These are phyloP conservation scores for Epichloe hybrida DNA, from an alignment of 2,329 filamentous ascomycete species.

Conservation along the genomic window DNA sequence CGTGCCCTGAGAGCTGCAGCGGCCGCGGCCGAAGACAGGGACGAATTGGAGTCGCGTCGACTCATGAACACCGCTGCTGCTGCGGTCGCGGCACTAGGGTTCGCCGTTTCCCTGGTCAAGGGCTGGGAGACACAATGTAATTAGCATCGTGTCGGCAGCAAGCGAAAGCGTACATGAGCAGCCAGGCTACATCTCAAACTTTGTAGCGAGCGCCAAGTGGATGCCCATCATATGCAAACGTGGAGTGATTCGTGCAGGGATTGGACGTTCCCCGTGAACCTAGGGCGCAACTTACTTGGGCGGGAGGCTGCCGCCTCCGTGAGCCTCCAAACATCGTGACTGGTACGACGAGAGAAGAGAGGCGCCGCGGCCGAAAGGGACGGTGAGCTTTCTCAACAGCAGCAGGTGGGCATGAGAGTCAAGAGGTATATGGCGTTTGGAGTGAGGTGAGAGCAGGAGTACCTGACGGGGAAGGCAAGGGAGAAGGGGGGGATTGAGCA, in stretches of 20 bases:
- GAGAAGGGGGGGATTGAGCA: background rate
- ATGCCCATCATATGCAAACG: background rate
- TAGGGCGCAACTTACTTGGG: conserved; percentile 28
- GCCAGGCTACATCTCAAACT: no score
- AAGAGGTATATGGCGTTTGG: conserved; percentile 1
- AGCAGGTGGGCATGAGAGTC: conserved; percentile 6
- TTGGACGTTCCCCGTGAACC: background rate
- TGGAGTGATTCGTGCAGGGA: background rate
- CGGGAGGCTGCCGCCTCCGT: conserved; percentile 33
- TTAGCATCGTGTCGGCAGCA: background rate
- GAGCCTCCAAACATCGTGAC: conserved; percentile 35
- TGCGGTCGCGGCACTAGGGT: conserved; percentile 63
- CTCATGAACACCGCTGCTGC: conserved; percentile 65
- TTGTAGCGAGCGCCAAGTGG: background rate
- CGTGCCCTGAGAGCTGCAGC: conserved; percentile 71
- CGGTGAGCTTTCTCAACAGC: conserved; percentile 7
- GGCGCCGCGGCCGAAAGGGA: background rate
- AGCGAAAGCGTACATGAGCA: background rate
- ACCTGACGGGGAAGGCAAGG: background rate
- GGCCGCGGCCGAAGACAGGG: conserved; percentile 73
- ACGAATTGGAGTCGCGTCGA: conserved; percentile 48
- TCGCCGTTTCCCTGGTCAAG: conserved; percentile 48
- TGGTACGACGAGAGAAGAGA: background rate
- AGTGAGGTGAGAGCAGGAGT: background rate
- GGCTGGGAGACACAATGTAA: conserved; percentile 31